Evolutionary conservation across 1,284 basidiomycete species (phyloP).

Genomic region (Ganoderma sinense): DNA sequence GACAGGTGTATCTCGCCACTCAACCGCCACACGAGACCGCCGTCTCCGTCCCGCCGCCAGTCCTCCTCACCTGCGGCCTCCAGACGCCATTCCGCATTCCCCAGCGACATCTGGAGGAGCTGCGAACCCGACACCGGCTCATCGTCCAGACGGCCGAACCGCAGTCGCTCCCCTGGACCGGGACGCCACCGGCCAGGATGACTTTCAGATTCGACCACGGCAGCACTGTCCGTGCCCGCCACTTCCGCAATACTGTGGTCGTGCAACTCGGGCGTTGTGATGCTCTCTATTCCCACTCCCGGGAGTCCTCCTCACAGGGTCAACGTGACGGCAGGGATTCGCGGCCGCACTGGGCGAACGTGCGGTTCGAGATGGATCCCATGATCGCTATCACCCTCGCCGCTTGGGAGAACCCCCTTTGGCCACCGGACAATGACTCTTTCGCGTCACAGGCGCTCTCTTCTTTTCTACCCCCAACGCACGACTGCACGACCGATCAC

Average conservation of each 20-base stretch:
- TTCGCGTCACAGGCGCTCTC: background rate
- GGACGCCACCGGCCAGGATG: background rate
- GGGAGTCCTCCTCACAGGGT: background rate
- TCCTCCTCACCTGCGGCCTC: background rate
- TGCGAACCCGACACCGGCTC: background rate
- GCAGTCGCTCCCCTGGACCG: background rate
- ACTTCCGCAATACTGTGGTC: background rate
- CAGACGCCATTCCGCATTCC: background rate
- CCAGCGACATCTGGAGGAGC: background rate
- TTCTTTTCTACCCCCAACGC: background rate
- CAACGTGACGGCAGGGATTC: background rate
- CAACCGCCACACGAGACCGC: background rate
- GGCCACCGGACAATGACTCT: background rate
- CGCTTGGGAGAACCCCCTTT: background rate
- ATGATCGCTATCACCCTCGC: background rate
- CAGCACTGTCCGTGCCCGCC: background rate
- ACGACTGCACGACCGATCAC: background rate
- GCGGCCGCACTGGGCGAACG: background rate
- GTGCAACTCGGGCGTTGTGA: background rate
- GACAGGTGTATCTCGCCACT: background rate
- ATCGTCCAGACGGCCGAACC: background rate
- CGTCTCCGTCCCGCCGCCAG: background rate
- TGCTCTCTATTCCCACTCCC: background rate
- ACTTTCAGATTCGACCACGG: background rate
- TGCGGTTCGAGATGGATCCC: background rate